Percentiles rank a stretch among this genome's conserved stretches.
phyloP scores from a whole-genome alignment of 495 filamentous ascomycete genomes.

The Penicillium bovifimosum region DNA sequence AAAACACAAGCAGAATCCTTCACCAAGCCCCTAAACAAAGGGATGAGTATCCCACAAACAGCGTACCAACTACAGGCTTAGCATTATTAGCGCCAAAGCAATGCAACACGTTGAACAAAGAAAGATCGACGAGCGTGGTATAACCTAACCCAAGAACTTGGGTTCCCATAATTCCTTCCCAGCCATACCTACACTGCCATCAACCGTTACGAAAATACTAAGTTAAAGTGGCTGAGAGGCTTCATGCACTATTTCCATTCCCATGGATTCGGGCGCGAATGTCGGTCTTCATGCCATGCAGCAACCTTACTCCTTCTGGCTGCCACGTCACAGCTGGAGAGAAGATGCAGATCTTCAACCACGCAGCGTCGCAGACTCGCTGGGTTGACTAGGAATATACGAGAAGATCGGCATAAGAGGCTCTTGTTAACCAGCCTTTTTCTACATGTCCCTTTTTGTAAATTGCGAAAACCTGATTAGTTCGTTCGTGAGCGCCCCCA shows the following conservation, averaged over 20 bases:
- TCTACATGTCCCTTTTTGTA: neutral
- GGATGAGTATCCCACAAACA: neutral
- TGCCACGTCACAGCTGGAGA: neutral
- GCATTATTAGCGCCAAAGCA: neutral
- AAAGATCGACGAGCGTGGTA: neutral
- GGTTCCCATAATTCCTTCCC: no score
- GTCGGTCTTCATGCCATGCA: neutral
- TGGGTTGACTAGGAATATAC: neutral
- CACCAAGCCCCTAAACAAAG: no score
- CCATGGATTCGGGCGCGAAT: neutral
- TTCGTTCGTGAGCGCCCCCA: neutral
- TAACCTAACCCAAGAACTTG: neutral
- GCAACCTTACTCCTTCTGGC: neutral
- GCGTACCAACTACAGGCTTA: neutral
- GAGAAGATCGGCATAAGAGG: neutral
- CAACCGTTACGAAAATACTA: no score
- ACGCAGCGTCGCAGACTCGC: neutral
- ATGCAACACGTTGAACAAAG: neutral
- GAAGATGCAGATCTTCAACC: neutral
- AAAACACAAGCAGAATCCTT: neutral
- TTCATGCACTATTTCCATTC: neutral
- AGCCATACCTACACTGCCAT: no score
- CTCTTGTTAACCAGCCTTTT: no score
- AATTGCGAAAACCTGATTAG: neutral
- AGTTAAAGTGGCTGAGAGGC: neutral